Base-by-base conservation (phyloP, 2,329 filamentous ascomycete genomes). In the Sordariomycetes sp. region DNA sequence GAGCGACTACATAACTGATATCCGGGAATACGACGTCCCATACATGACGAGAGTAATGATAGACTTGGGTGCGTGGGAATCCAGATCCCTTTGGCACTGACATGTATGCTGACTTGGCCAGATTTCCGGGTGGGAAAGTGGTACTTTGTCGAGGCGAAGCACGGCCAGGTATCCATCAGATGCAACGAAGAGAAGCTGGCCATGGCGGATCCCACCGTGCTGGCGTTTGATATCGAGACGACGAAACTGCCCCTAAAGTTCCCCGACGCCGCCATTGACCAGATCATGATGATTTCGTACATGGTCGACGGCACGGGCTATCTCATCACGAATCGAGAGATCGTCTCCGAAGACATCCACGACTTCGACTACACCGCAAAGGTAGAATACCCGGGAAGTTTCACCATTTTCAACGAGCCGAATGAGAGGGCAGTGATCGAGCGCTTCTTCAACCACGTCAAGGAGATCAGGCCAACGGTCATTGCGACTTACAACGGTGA, bases 401-500 rank as follows among this genome's bases (percentile, higher is more conserved):
- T 99, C 66, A 90, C 96, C 78, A 94, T 97, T 64, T 99, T 97
- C 77, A 99, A 99, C 68, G 95, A 99, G 68, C 88, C 90, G 1
- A 86, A 97, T 65, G 94, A 99, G 71, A 94, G 94, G 69, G 81
- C 79, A 1, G 68, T 95, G 2, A 76, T 99, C 24, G 92, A 97
- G 67, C 80, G 94, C 17, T 99, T 99, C 72, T 97, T 99, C 66
- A 77, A 89, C 48, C 94, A 96, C 69, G 87, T 99, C 70, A 97
- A 99, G 66, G 90, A 96, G 69, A 90, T 90, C 1, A 83, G 87
- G 59, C 94, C 94, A 0, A 97, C 91, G 0, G 92, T 99, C 58
- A 99, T 99, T 69, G 92, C 95, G 39, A 99, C 94, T n/a, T 99
- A 99, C 79, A 99, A 99, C 89, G 94, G 94, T 74, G 94, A 99